Conservation (phyloP, 495 filamentous ascomycete species). For the Penicillium riverlandense region DNA sequence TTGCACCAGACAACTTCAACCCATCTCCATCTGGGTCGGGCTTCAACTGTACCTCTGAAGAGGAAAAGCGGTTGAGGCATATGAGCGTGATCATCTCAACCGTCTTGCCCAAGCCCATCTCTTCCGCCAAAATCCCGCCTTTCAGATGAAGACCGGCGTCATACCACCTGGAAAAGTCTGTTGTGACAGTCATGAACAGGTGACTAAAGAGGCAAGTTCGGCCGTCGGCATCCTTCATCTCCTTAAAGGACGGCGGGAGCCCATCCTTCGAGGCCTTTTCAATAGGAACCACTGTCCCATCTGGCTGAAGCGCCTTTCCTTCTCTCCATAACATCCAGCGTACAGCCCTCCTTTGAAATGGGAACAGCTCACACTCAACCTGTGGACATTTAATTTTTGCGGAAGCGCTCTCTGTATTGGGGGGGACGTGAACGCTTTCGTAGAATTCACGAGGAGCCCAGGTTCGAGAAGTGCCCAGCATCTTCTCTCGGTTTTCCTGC, state of each 20-base stretch:
- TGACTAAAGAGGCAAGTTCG: constrained; percentile 52
- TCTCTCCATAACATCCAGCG: constrained; percentile 62
- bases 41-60: constrained; percentile 10
- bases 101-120: constrained; percentile 96
- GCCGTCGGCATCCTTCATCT: constrained; percentile 43
- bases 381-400: constrained; percentile 31
- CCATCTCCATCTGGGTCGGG: constrained; percentile 19
- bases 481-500: constrained; percentile 5
- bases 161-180: constrained; percentile 40
- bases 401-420: constrained; percentile 25
- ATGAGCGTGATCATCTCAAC: constrained; percentile 81
- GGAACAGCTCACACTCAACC: constrained; percentile 51
- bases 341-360: constrained; percentile 67
- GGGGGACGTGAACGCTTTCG: constrained; percentile 54
- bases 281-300: constrained; percentile 20
- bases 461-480: constrained; percentile 3
- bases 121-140: constrained; percentile 76
- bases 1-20: constrained; percentile 45
- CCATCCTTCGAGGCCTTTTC: constrained; percentile 5
- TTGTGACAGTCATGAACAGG: constrained; percentile 54
- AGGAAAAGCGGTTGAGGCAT: constrained; percentile 46
- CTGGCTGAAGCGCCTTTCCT: constrained; percentile 30
- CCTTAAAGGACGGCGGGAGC: constrained; percentile 26
- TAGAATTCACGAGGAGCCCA: constrained; percentile 60
- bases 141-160: constrained; percentile 28